These are phyloP conservation scores for Stagonosporopsis tanaceti DNA, from an alignment of 2,329 filamentous ascomycete species.

Conservation along the genomic window DNA sequence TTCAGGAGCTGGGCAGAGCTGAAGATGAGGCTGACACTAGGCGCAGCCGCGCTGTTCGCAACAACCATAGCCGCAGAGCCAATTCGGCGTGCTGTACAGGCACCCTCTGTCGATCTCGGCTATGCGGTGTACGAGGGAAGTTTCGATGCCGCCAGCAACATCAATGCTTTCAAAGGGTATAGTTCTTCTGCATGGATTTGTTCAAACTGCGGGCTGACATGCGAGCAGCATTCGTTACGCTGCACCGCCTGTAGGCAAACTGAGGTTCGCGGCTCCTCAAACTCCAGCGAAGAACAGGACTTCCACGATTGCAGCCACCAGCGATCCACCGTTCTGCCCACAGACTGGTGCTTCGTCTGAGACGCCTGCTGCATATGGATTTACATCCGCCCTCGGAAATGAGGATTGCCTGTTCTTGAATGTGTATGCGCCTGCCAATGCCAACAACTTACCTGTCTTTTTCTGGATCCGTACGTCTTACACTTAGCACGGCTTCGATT, in stretches of 20 bases:
- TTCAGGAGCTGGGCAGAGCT: slow-evolving; percentile 14
- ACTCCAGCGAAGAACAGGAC: slow-evolving; percentile 53
- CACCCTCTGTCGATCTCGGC: slow-evolving; percentile 42
- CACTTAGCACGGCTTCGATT: background rate
- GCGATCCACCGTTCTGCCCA: slow-evolving; percentile 52
- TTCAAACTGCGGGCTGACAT: slow-evolving; percentile 17
- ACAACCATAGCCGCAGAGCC: slow-evolving; percentile 30
- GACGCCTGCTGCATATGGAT: slow-evolving; percentile 41
- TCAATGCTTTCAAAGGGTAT: slow-evolving; percentile 47
- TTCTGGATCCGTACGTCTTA: slow-evolving; percentile 58
- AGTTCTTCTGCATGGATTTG: too few relatives aligned
- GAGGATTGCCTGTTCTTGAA: slow-evolving; percentile 55
- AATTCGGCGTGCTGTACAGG: slow-evolving; percentile 30
- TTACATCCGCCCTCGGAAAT: slow-evolving; percentile 40
- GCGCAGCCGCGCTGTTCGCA: slow-evolving; percentile 29
- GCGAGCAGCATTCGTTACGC: slow-evolving; percentile 58
- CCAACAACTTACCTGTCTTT: slow-evolving; percentile 62
- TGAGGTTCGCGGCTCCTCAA: slow-evolving; percentile 61
- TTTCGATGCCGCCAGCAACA: slow-evolving; percentile 31
- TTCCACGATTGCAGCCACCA: slow-evolving; percentile 52
- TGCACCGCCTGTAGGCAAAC: slow-evolving; percentile 58
- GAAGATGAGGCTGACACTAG: slow-evolving; percentile 25
- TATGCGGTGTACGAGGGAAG: slow-evolving; percentile 43
- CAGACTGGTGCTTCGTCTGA: slow-evolving; percentile 41
- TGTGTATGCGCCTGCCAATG: slow-evolving; percentile 49